Evolutionary conservation across 2,329 filamentous ascomycete species (phyloP).

Genomic region (Laburnicola sp.): DNA sequence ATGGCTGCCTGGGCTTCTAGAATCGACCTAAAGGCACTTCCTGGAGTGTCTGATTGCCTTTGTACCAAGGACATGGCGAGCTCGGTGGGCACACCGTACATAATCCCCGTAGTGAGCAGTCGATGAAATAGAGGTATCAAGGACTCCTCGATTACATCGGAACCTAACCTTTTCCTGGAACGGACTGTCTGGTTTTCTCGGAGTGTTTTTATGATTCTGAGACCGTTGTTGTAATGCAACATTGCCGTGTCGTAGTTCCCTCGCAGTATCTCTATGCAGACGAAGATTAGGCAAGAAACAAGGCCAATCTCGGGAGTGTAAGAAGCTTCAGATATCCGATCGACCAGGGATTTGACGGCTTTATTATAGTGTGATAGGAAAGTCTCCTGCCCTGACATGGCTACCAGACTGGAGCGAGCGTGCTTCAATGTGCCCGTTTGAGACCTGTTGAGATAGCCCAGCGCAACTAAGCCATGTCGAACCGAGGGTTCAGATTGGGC

Average conservation of each 20-base stretch:
- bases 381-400: conserved; percentile 20
- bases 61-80: conserved; percentile 7
- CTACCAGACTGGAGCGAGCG: conserved; percentile 13
- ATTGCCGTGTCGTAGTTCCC: conserved; percentile 47
- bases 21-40: conserved; percentile 11
- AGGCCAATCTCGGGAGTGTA: conserved; percentile 43
- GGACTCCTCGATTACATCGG: conserved; percentile 16
- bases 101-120: conserved; percentile 17
- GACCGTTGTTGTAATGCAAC: conserved; percentile 49
- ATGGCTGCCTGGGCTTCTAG: conserved; percentile 20
- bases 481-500: conserved; percentile 48
- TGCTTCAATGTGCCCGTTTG: conserved; percentile 25
- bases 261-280: conserved; percentile 49
- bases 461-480: conserved; percentile 49
- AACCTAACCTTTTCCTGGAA: background rate
- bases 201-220: conserved; percentile 40
- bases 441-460: conserved; percentile 42
- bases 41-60: conserved; percentile 6
- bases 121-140: conserved; percentile 26
- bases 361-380: conserved; percentile 49
- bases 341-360: conserved; percentile 42
- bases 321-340: conserved; percentile 33
- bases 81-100: conserved; percentile 21
- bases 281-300: conserved; percentile 50
- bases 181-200: background rate